Percentiles rank a stretch among this genome's conserved stretches.
Conservation (phyloP, 2,329 filamentous ascomycete species). For the Talaromyces atroroseus region DNA sequence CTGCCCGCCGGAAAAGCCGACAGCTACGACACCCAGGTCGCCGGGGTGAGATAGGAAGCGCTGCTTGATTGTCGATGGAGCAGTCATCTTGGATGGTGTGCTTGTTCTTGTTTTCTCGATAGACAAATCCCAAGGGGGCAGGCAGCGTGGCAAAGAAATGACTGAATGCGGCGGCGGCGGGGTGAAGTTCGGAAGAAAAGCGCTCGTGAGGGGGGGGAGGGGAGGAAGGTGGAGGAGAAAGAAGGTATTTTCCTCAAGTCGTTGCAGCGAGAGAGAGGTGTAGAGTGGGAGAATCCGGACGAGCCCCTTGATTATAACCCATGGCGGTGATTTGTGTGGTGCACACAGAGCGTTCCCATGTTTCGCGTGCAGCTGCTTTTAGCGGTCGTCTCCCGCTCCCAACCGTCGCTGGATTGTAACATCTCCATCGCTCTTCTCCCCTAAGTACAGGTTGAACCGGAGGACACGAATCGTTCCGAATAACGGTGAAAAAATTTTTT, state of each 20-base stretch:
- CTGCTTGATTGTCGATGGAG: constrained; percentile 54
- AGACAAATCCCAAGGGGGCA: neutral
- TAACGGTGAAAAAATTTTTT: constrained; percentile 16
- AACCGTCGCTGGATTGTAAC: constrained; percentile 3
- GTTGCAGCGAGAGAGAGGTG: neutral
- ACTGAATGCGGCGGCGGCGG: neutral
- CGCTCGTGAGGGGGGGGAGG: neutral
- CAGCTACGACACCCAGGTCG: constrained; percentile 85
- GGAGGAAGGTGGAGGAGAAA: neutral
- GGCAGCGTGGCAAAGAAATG: neutral
- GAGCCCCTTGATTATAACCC: constrained; percentile 13
- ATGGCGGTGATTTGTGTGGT: constrained; percentile 14
- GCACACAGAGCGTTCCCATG: neutral
- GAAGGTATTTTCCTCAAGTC: neutral
- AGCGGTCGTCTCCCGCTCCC: constrained; percentile 32
- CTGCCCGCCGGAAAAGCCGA: constrained; percentile 95
- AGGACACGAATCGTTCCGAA: constrained; percentile 13
- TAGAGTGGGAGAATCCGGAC: constrained; percentile 1
- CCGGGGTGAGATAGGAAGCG: constrained; percentile 76
- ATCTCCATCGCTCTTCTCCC: constrained; percentile 30
- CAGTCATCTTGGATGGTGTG: constrained; percentile 40
- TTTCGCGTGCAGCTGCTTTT: constrained; percentile 45
- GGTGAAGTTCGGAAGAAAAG: neutral
- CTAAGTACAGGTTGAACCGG: constrained; percentile 44
- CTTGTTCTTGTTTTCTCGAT: neutral